Evolutionary conservation across 139 green algal genomes (phyloP).

Genomic region (Yamagishiella unicocca): DNA sequence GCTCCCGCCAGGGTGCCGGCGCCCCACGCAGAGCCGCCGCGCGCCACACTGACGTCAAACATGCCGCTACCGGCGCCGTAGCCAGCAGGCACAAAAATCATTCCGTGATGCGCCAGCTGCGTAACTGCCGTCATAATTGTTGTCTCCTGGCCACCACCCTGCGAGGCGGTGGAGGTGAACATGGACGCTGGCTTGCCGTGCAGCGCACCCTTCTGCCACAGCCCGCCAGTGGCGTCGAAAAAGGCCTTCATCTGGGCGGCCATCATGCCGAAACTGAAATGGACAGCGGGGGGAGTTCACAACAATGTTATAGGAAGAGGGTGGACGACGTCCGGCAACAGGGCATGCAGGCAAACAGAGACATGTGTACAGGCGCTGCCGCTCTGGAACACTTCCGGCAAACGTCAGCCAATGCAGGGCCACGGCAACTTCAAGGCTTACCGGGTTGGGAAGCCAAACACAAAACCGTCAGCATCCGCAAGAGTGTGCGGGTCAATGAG

Average conservation of each 20-base stretch:
- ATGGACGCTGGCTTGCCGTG: conserved; percentile 77
- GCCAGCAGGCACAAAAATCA: conserved; percentile 87
- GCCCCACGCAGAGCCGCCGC: conserved; percentile 82
- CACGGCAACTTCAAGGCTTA: not conserved
- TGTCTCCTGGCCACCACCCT: conserved; percentile 86
- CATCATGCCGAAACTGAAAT: conserved; percentile 81
- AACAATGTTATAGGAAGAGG: too few relatives aligned
- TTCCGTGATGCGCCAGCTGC: conserved; percentile 87
- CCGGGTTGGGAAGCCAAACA: conserved; percentile 89
- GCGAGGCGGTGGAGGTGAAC: conserved; percentile 69
- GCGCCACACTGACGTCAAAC: conserved; percentile 64
- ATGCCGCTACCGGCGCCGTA: conserved; percentile 62
- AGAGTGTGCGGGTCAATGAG: conserved; percentile 69
- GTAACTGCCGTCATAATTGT: conserved; percentile 75
- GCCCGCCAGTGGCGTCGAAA: conserved; percentile 81
- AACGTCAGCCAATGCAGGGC: not conserved
- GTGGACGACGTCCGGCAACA: too few relatives aligned
- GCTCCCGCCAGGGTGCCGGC: conserved; percentile 75
- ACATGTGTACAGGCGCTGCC: too few relatives aligned
- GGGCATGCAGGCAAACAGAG: too few relatives aligned
- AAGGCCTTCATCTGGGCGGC: conserved; percentile 80
- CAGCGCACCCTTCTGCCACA: conserved; percentile 61
- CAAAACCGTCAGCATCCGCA: conserved; percentile 76
- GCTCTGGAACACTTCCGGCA: too few relatives aligned
- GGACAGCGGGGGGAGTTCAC: too few relatives aligned